These are phyloP conservation scores for Aspergillus cristatus DNA, from an alignment of 495 filamentous ascomycete species.

Conservation along the genomic window DNA sequence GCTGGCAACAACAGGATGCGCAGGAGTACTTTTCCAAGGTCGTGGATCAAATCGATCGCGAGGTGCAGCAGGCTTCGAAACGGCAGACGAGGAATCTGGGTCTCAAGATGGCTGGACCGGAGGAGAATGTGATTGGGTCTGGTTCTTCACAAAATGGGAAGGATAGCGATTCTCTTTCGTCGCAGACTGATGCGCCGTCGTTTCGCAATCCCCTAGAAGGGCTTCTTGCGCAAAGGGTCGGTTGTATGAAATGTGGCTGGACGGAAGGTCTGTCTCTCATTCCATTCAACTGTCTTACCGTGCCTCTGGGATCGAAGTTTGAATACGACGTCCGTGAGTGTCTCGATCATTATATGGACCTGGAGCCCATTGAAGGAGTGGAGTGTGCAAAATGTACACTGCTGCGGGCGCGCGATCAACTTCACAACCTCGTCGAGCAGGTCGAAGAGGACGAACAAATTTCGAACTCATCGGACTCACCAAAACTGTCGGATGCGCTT, in stretches of 20 bases:
- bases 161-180: conserved; percentile 1
- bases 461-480: conserved; percentile 10
- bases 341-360: conserved; percentile 71
- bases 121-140: conserved; percentile 30
- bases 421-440: conserved; percentile 35
- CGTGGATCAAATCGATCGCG: conserved; percentile 76
- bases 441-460: conserved; percentile 20
- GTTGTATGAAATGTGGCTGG: conserved; percentile 76
- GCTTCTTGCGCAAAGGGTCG: conserved; percentile 78
- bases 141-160: conserved; percentile 1
- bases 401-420: conserved; percentile 40
- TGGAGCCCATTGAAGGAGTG: conserved; percentile 79
- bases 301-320: conserved; percentile 53
- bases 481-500: conserved; percentile 22
- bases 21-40: conserved; percentile 96
- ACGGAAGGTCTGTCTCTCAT: conserved; percentile 80
- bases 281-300: conserved; percentile 88
- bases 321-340: conserved; percentile 64
- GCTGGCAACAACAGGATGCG: conserved; percentile 94
- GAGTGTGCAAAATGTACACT: conserved; percentile 90
- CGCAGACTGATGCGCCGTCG: conserved; percentile 7
- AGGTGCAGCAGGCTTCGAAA: conserved; percentile 45
- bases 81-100: conserved; percentile 33
- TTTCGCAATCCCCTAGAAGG: conserved; percentile 72
- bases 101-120: conserved; percentile 30